These are phyloP conservation scores for Fusarium sp. DNA, from an alignment of 2,329 filamentous ascomycete genomes.

Conservation along the genomic window DNA sequence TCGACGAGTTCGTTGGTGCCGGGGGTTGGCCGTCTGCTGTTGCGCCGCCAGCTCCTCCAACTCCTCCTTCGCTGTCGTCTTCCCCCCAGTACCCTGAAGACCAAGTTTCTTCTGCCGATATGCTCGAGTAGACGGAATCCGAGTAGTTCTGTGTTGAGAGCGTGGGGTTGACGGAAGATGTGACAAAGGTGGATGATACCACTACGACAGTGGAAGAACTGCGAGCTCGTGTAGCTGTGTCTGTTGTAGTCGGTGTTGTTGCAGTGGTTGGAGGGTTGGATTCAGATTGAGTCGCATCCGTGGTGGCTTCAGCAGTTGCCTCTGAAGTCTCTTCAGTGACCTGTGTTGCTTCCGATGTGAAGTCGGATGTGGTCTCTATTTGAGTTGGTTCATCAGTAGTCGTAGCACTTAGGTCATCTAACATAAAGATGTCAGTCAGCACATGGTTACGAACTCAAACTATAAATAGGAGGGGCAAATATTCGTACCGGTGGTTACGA, in stretches of 20 bases:
- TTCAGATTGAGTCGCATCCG: constrained; percentile 20
- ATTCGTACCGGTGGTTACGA: constrained; percentile 40
- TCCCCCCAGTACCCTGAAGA: constrained; percentile 36
- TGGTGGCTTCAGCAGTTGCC: constrained; percentile 25
- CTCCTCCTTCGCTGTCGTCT: constrained; percentile 16
- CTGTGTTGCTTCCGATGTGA: constrained; percentile 23
- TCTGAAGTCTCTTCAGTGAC: constrained; percentile 22
- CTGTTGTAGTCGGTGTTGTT: constrained; percentile 27
- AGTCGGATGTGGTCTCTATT: constrained; percentile 33
- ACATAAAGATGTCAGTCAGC: constrained; percentile 28
- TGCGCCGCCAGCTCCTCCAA: constrained; percentile 26
- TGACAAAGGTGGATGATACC: constrained; percentile 33
- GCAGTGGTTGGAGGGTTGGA: constrained; percentile 12
- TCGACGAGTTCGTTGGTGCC: constrained; percentile 35
- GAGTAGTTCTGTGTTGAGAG: constrained; percentile 33
- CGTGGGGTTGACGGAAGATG: constrained; percentile 31
- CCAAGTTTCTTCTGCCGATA: constrained; percentile 42
- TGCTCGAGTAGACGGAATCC: constrained; percentile 41
- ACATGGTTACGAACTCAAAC: constrained; percentile 24
- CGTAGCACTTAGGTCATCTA: constrained; percentile 35
- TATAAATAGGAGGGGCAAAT: constrained; percentile 24
- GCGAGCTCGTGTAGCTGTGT: constrained; percentile 14
- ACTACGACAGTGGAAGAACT: constrained; percentile 38
- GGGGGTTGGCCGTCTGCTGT: constrained; percentile 38
- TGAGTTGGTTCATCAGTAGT: constrained; percentile 27